Conservation (phyloP, 805 yeast genomes). For the Yamadazyma akitaensis region DNA sequence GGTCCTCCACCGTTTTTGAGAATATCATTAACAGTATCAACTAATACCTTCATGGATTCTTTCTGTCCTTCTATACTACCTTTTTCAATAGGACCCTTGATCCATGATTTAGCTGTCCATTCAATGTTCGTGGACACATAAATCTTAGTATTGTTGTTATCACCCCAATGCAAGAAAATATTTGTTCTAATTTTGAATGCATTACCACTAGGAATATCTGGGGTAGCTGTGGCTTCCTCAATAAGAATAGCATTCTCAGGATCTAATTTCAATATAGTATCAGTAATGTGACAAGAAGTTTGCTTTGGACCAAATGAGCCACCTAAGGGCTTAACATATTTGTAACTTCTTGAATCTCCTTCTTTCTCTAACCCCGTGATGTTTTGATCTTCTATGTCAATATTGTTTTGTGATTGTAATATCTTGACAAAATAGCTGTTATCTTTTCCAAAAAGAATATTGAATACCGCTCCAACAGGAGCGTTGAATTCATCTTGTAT, state of each 20-base stretch:
- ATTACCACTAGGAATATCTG: slow-evolving; percentile 81
- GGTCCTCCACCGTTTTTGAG: slow-evolving; percentile 21
- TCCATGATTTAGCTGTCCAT: slow-evolving; percentile 79
- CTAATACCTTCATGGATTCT: slow-evolving; percentile 49
- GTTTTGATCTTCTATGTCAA: slow-evolving; percentile 49
- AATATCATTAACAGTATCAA: slow-evolving; percentile 44
- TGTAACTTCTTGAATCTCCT: slow-evolving; percentile 44
- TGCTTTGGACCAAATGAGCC: slow-evolving; percentile 77
- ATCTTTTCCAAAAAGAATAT: slow-evolving; percentile 62
- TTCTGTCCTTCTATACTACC: slow-evolving; percentile 73
- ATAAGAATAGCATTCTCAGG: slow-evolving; percentile 46
- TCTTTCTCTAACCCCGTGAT: slow-evolving; percentile 26
- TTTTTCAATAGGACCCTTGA: slow-evolving; percentile 70
- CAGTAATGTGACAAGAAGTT: slow-evolving; percentile 62
- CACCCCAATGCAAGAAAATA: slow-evolving; percentile 61
- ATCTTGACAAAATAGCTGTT: slow-evolving; percentile 41
- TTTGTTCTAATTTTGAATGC: slow-evolving; percentile 61
- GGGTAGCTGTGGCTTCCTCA: slow-evolving; percentile 60
- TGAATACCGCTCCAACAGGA: slow-evolving; percentile 61
- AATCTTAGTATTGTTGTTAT: slow-evolving; percentile 50
- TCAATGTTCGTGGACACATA: slow-evolving; percentile 53
- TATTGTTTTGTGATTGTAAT: slow-evolving; percentile 60
- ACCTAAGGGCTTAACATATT: slow-evolving; percentile 60
- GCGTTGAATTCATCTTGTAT: slow-evolving; percentile 53
- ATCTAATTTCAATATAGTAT: slow-evolving; percentile 52